A percentile compares a stretch with the other conserved stretches of the same genome.
phyloP scores from a whole-genome alignment of 2,329 filamentous ascomycete species.

The Diaporthe sp. region DNA sequence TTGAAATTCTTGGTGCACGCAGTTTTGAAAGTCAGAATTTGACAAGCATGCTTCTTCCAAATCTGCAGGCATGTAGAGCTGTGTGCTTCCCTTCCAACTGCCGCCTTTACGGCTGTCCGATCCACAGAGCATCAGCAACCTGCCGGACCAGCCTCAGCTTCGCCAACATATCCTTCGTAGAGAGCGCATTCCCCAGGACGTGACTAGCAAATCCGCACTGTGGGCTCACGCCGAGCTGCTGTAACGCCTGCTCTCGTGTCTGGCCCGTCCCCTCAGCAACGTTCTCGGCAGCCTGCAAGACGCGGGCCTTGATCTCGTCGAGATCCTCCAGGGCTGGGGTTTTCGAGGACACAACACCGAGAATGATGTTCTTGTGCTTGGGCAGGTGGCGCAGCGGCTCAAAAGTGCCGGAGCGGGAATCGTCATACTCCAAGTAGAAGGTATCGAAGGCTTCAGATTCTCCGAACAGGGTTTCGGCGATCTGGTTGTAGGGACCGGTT shows the following conservation, averaged over 20 bases:
- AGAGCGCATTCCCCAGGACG: background rate
- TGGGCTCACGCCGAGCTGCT: slow-evolving; percentile 69
- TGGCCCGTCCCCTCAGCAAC: slow-evolving; percentile 70
- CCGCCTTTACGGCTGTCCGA: background rate
- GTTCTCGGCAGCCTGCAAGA: slow-evolving; percentile 65
- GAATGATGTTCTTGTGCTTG: slow-evolving; percentile 63
- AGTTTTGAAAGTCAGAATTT: background rate
- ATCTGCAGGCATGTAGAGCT: background rate
- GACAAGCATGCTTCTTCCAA: no score
- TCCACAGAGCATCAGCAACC: background rate
- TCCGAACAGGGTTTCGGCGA: slow-evolving; percentile 64
- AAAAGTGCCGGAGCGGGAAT: slow-evolving; percentile 62
- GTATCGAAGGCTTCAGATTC: slow-evolving; percentile 62
- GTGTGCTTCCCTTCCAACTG: background rate
- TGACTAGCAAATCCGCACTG: slow-evolving; percentile 63
- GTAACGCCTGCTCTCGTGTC: slow-evolving; percentile 66
- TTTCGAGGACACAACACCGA: slow-evolving; percentile 66
- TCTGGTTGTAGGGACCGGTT: slow-evolving; percentile 66
- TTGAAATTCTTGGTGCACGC: background rate
- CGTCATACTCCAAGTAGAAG: slow-evolving; percentile 68
- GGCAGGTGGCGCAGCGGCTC: slow-evolving; percentile 64
- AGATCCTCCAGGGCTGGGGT: slow-evolving; percentile 61
- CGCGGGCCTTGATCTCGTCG: slow-evolving; percentile 57
- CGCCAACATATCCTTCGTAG: background rate
- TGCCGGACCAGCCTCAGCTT: slow-evolving; percentile 17